phyloP scores from a whole-genome alignment of 2,329 filamentous ascomycete species.

The Diaporthe ampelina region DNA sequence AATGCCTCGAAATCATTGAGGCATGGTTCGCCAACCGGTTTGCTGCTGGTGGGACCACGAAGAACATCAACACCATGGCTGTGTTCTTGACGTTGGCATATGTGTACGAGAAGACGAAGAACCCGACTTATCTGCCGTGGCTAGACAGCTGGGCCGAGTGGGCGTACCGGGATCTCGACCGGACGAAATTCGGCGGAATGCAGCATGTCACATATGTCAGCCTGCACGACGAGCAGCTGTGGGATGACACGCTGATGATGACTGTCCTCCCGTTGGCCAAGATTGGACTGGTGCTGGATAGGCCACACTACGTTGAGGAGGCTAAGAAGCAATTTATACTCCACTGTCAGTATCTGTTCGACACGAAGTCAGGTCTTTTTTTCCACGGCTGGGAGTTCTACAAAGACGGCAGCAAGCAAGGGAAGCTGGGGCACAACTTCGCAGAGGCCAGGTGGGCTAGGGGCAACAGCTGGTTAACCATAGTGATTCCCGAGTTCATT shows the following conservation, averaged over 20 bases:
- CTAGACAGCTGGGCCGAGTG: constrained; percentile 86
- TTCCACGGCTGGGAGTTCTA: constrained; percentile 86
- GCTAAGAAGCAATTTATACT: constrained; percentile 83
- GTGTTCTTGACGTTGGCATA: constrained; percentile 82
- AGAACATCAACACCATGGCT: constrained; percentile 90
- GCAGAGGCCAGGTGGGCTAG: constrained; percentile 70
- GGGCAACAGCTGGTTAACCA: constrained; percentile 82
- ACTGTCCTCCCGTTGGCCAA: constrained; percentile 85
- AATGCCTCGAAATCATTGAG: constrained; percentile 75
- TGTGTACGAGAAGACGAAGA: constrained; percentile 81
- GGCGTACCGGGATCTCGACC: constrained; percentile 82
- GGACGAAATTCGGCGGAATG: constrained; percentile 79
- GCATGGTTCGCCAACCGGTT: constrained; percentile 81
- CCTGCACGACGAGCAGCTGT: constrained; percentile 80
- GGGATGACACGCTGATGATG: constrained; percentile 93
- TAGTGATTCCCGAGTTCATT: constrained; percentile 86
- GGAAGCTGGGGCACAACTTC: constrained; percentile 68
- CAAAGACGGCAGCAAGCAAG: constrained; percentile 60
- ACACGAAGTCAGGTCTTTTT: constrained; percentile 79
- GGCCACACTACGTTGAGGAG: constrained; percentile 82
- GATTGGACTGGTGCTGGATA: constrained; percentile 78
- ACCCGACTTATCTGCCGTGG: constrained; percentile 80
- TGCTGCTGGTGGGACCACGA: constrained; percentile 79
- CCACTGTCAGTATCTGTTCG: constrained; percentile 84
- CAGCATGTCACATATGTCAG: constrained; percentile 82